Evolutionary conservation across 352 stramenopile genomes (phyloP).

Genomic region (Phytophthora pini): DNA sequence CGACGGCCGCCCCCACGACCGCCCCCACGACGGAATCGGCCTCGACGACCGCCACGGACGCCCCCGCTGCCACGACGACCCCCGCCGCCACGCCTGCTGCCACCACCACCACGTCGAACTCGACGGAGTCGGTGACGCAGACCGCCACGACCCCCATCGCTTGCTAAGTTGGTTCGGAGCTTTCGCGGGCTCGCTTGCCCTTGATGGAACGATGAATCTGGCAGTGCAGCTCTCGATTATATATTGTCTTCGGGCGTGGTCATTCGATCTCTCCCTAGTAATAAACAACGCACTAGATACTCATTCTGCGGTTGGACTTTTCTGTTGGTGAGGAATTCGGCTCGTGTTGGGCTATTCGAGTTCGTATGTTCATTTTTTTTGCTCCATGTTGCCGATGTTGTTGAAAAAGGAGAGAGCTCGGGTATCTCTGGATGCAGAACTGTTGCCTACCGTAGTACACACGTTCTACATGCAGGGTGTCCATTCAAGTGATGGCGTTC

Average conservation of each 20-base stretch:
- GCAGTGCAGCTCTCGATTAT: neutral
- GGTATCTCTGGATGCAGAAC: too few species aligned
- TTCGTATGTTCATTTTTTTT: too few species aligned
- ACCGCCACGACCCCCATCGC: slow-evolving; percentile 9
- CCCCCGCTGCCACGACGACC: slow-evolving; percentile 12
- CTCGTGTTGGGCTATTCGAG: too few species aligned
- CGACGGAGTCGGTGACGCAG: slow-evolving; percentile 15
- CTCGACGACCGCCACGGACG: slow-evolving; percentile 8
- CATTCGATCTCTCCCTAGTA: neutral
- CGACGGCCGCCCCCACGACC: slow-evolving; percentile 1
- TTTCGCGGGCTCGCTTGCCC: neutral
- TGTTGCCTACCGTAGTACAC: too few species aligned
- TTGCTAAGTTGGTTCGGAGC: slow-evolving; percentile 18
- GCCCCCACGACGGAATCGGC: neutral
- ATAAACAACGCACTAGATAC: neutral
- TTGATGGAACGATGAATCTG: neutral
- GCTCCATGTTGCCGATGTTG: too few species aligned
- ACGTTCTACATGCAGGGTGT: too few species aligned
- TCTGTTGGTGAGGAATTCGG: too few species aligned
- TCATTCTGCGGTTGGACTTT: neutral
- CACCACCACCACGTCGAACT: slow-evolving; percentile 14
- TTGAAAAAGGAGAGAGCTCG: too few species aligned
- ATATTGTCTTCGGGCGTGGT: slow-evolving; percentile 2
- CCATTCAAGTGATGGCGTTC: too few species aligned
- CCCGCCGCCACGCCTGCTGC: slow-evolving; percentile 16